These are phyloP conservation scores for Kingdonia uniflora DNA, from an alignment of 164 flowering plant genomes.

Conservation along the genomic window DNA sequence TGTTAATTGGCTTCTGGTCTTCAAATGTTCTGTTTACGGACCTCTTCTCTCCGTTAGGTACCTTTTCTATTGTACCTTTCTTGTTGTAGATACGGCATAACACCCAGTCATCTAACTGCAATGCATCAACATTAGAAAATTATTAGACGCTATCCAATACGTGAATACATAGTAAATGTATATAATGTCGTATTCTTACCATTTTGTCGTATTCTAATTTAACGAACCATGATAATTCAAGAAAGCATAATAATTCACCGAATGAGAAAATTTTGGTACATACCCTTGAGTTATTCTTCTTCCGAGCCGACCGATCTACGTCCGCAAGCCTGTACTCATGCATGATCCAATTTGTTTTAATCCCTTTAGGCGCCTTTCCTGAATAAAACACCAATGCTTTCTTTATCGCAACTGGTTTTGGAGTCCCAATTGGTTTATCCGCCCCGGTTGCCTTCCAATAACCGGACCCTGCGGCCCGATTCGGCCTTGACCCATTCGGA, in stretches of 20 bases:
- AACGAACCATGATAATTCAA: too few relatives aligned
- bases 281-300: constrained; percentile 44
- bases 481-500: constrained; percentile 7
- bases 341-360: constrained; percentile 8
- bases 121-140: background rate
- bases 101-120: constrained; percentile 93
- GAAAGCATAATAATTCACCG: too few relatives aligned
- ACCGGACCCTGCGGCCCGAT: constrained; percentile 1
- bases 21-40: constrained; percentile 1
- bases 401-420: constrained; percentile 1
- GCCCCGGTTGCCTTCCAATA: constrained; percentile 9
- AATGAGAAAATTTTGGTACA: background rate
- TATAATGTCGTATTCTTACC: too few relatives aligned
- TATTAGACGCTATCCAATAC: background rate
- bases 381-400: constrained; percentile 5
- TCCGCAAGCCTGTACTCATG: constrained; percentile 27
- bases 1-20: constrained; percentile 27
- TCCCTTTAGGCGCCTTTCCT: constrained; percentile 3
- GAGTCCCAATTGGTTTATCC: constrained; percentile 1
- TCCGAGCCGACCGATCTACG: constrained; percentile 45
- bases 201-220: too few relatives aligned
- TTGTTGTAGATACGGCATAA: constrained; percentile 81
- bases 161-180: too few relatives aligned
- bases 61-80: constrained; percentile 47
- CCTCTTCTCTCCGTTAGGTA: constrained; percentile 9